phyloP scores from a whole-genome alignment of 108 stramenopile genomes.

The Aureococcus anophagefferens region DNA sequence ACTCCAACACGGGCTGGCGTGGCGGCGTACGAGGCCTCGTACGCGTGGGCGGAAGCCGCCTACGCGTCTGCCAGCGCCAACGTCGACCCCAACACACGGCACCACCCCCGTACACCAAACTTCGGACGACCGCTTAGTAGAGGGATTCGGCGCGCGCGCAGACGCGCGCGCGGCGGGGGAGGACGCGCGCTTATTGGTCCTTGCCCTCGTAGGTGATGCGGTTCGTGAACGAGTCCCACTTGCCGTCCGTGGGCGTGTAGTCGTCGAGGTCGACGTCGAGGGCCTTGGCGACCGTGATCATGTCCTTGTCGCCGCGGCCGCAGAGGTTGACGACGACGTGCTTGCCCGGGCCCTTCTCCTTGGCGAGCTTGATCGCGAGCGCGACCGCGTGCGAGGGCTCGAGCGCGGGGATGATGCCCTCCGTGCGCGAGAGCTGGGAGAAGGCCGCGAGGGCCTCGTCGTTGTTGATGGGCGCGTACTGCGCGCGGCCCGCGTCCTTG shows the following conservation, averaged over 20 bases:
- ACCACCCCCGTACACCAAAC: no score
- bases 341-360: constrained; percentile 71
- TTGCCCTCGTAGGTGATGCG: background rate
- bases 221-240: background rate
- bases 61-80: no score
- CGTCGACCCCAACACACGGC: no score
- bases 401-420: constrained; percentile 91
- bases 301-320: constrained; percentile 96
- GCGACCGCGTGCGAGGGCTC: constrained; percentile 87
- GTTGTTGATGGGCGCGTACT: constrained; percentile 76
- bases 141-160: no score
- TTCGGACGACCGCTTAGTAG: no score
- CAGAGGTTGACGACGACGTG: constrained; percentile 83
- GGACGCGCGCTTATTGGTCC: no score
- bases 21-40: no score
- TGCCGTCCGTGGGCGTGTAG: background rate
- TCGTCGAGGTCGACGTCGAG: constrained; percentile 66
- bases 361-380: constrained; percentile 75
- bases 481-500: constrained; percentile 79
- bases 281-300: constrained; percentile 81
- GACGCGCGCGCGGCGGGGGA: no score
- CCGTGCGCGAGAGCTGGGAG: constrained; percentile 72
- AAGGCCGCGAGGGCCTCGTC: constrained; percentile 83
- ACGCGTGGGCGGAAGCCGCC: no score
- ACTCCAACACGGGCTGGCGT: no score